phyloP scores from a whole-genome alignment of 2,329 filamentous ascomycete genomes.

The Ampelomyces quisqualis region DNA sequence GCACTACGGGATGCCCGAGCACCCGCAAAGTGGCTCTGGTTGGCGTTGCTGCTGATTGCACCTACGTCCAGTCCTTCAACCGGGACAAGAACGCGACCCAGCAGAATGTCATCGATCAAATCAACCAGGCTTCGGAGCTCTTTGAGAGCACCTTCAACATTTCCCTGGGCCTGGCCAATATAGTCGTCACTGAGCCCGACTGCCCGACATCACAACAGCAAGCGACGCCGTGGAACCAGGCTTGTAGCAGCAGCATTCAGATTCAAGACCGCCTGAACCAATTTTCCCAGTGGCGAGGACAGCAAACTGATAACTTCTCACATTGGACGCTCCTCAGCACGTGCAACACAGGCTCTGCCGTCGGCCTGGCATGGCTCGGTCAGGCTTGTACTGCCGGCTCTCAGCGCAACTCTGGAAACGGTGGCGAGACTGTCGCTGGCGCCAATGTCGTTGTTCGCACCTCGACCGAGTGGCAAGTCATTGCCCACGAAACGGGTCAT shows the following conservation, averaged over 20 bases:
- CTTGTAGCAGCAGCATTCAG: constrained; percentile 61
- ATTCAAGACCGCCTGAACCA: constrained; percentile 80
- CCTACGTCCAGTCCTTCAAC: constrained; percentile 73
- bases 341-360: constrained; percentile 78
- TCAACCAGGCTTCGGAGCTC: constrained; percentile 82
- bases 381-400: constrained; percentile 72
- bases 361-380: constrained; percentile 90
- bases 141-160: constrained; percentile 95
- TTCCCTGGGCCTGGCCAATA: constrained; percentile 81
- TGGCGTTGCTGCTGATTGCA: constrained; percentile 90
- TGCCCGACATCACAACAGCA: constrained; percentile 70
- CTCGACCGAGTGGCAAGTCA: constrained; percentile 86
- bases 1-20: constrained; percentile 77
- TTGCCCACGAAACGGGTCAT: constrained; percentile 91
- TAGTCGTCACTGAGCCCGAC: constrained; percentile 72
- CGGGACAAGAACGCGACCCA: constrained; percentile 68
- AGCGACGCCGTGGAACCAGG: constrained; percentile 79
- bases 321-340: constrained; percentile 90
- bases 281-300: constrained; percentile 86
- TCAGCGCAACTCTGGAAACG: constrained; percentile 46
- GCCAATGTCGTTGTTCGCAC: constrained; percentile 89
- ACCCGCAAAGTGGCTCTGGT: constrained; percentile 91
- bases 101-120: constrained; percentile 74
- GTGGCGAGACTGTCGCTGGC: constrained; percentile 73
- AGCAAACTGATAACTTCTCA: constrained; percentile 74